Percentiles rank a stretch among this genome's conserved stretches.
These are phyloP conservation scores for Phaseolus lunatus DNA, from an alignment of 306 rosid genomes.

Conservation along the genomic window DNA sequence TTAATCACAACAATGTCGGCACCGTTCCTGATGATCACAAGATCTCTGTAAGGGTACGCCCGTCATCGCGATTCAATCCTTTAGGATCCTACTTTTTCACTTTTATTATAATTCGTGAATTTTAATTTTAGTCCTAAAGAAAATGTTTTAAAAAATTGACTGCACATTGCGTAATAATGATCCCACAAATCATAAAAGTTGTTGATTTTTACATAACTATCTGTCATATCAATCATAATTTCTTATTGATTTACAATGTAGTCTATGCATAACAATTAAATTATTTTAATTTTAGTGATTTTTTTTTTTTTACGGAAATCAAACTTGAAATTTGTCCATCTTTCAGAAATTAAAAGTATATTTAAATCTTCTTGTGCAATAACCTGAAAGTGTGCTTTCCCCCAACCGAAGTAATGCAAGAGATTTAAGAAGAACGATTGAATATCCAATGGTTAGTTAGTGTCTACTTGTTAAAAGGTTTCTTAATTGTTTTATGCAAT, in stretches of 20 bases:
- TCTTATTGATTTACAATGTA: too few species aligned
- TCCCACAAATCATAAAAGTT: too few species aligned
- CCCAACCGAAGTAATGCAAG: constrained; percentile 1
- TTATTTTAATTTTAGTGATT: too few species aligned
- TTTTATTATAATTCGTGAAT: neutral
- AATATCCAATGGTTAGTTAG: neutral
- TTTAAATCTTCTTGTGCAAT: neutral
- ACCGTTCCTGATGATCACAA: too few species aligned
- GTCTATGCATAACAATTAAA: too few species aligned
- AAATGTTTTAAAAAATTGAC: too few species aligned
- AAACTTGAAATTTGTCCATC: neutral
- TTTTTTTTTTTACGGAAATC: neutral
- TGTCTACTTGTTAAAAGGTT: neutral
- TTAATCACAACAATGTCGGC: constrained; percentile 32
- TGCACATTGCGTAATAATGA: too few species aligned
- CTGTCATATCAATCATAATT: too few species aligned
- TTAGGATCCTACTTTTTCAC: neutral
- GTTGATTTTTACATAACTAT: too few species aligned
- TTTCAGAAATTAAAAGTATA: neutral
- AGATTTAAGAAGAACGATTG: neutral
- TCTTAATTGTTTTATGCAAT: neutral
- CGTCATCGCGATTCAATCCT: neutral
- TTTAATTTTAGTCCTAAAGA: too few species aligned
- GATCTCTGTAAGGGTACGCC: constrained; percentile 58
- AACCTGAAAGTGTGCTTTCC: neutral